phyloP scores from a whole-genome alignment of 305 asterid species.

The Ajuga reptans region DNA sequence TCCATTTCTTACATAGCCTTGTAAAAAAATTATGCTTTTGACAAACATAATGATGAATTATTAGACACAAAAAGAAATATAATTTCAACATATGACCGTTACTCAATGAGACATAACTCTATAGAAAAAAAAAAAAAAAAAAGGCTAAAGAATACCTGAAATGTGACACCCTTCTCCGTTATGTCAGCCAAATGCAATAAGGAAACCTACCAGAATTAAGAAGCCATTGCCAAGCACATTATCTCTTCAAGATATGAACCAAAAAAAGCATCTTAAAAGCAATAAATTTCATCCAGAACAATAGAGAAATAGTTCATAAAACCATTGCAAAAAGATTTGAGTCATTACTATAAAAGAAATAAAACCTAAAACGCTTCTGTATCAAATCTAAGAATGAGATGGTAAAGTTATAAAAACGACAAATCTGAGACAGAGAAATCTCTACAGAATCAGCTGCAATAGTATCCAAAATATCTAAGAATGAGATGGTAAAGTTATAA shows the following conservation, averaged over 20 bases:
- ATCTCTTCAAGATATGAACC: constrained; percentile 8
- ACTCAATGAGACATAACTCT: no score
- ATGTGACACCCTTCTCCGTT: constrained; percentile 86
- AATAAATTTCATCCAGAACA: neutral
- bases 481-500: neutral
- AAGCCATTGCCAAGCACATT: constrained; percentile 15
- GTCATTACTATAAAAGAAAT: neutral
- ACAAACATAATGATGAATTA: neutral
- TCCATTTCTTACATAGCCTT: neutral
- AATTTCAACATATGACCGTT: no score
- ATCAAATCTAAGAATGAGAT: neutral
- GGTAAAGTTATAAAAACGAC: neutral
- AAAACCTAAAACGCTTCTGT: neutral
- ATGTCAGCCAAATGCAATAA: constrained; percentile 94
- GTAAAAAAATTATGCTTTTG: neutral
- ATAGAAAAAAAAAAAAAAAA: neutral
- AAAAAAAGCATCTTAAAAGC: neutral
- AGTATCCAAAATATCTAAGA: no score
- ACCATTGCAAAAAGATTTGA: neutral
- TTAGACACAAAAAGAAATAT: neutral
- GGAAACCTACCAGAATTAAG: constrained; percentile 60
- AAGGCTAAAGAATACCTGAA: constrained; percentile 55
- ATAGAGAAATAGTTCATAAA: neutral
- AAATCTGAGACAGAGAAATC: neutral
- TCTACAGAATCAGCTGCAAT: neutral